phyloP scores from a whole-genome alignment of 2,329 filamentous ascomycete species.

The Colletotrichum sansevieriae region DNA sequence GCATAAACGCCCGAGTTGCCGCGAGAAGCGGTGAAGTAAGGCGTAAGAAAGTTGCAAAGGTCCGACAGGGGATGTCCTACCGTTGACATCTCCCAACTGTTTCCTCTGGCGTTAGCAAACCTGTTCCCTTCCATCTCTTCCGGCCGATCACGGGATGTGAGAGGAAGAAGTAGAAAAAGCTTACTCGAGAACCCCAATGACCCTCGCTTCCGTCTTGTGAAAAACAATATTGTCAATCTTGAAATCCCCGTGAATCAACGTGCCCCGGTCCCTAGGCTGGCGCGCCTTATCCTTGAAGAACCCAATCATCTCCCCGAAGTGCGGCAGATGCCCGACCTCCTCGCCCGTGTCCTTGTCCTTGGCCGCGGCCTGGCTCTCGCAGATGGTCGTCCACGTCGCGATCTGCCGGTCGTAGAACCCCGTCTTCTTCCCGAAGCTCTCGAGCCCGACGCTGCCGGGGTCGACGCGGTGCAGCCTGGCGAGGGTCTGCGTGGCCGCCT shows the following conservation, averaged over 20 bases:
- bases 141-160: too few relatives aligned
- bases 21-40: constrained; percentile 54
- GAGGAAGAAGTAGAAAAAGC: constrained; percentile 45
- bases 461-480: constrained; percentile 86
- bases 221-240: constrained; percentile 95
- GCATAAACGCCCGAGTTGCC: constrained; percentile 48
- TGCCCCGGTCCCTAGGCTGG: constrained; percentile 82
- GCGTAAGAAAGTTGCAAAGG: constrained; percentile 78
- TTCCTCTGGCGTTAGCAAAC: background rate
- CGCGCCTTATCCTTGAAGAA: constrained; percentile 79
- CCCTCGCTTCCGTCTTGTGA: constrained; percentile 86
- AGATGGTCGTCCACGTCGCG: constrained; percentile 84
- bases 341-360: constrained; percentile 82
- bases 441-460: constrained; percentile 75
- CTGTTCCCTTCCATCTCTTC: background rate
- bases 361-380: constrained; percentile 79
- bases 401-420: constrained; percentile 92
- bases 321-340: constrained; percentile 84
- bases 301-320: constrained; percentile 82
- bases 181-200: constrained; percentile 92
- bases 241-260: constrained; percentile 94
- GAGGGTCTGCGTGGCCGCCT: constrained; percentile 83
- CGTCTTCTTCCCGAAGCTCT: constrained; percentile 76
- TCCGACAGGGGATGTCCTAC: constrained; percentile 96
- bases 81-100: constrained; percentile 95